These are phyloP conservation scores for Alternaria brassicicola DNA, from an alignment of 2,329 filamentous ascomycete genomes.

Conservation along the genomic window DNA sequence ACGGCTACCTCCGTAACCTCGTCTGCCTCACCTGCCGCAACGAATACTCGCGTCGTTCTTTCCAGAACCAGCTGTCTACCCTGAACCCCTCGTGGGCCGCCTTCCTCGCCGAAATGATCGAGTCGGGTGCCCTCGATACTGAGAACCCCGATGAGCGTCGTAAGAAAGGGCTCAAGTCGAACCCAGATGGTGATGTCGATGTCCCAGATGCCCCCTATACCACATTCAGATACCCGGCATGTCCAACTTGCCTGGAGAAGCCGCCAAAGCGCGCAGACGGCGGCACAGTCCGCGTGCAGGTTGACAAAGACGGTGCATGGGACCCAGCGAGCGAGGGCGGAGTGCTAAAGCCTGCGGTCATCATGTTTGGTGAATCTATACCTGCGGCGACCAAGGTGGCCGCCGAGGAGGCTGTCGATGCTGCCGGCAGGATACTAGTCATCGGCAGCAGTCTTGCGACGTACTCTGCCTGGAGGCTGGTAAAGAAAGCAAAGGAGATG, in stretches of 20 bases:
- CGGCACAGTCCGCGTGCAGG: slow-evolving; percentile 61
- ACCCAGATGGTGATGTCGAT: slow-evolving; percentile 95
- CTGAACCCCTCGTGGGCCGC: slow-evolving; percentile 87
- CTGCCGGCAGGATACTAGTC: slow-evolving; percentile 73
- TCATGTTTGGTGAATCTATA: slow-evolving; percentile 97
- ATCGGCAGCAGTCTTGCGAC: slow-evolving; percentile 91
- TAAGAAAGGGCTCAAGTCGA: slow-evolving; percentile 75
- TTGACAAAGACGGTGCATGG: slow-evolving; percentile 85
- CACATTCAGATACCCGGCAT: slow-evolving; percentile 89
- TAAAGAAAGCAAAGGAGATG: slow-evolving; percentile 79
- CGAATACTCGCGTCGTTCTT: slow-evolving; percentile 72
- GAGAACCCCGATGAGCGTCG: slow-evolving; percentile 75
- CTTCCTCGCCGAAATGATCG: slow-evolving; percentile 74
- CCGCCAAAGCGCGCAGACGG: slow-evolving; percentile 66
- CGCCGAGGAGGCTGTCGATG: slow-evolving; percentile 81
- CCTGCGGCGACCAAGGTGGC: slow-evolving; percentile 69
- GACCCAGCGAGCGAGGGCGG: slow-evolving; percentile 60
- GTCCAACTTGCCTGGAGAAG: slow-evolving; percentile 74
- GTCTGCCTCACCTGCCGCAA: slow-evolving; percentile 80
- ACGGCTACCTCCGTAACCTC: slow-evolving; percentile 84
- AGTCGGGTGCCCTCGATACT: slow-evolving; percentile 75
- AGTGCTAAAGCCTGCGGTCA: slow-evolving; percentile 87
- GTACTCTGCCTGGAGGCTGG: slow-evolving; percentile 91
- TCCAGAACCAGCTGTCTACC: slow-evolving; percentile 75
- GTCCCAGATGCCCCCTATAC: slow-evolving; percentile 84